phyloP scores from a whole-genome alignment of 1,284 basidiomycete genomes.

The Wolfiporia cocos region DNA sequence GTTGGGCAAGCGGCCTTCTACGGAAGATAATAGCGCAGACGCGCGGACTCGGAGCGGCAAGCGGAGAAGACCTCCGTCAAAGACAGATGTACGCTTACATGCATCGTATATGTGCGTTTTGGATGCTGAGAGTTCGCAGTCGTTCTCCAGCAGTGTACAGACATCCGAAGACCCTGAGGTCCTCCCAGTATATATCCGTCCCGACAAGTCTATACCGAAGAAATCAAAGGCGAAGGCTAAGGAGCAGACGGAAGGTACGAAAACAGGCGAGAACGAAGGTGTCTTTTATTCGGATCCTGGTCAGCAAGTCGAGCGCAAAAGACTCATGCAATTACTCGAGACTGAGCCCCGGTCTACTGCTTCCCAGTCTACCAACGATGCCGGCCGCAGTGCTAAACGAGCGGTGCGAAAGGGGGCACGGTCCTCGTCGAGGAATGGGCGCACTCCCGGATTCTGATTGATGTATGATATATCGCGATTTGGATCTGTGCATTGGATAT shows the following conservation, averaged over 20 bases:
- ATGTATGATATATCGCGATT: no score
- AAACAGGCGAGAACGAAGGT: constrained; percentile 35
- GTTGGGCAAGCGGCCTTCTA: constrained; percentile 53
- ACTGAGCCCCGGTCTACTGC: no score
- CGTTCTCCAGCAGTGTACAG: neutral
- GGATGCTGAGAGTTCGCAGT: neutral
- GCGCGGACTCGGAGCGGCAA: constrained; percentile 29
- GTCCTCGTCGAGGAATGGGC: no score
- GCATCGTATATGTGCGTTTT: neutral
- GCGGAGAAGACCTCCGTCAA: constrained; percentile 33
- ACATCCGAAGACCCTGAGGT: neutral
- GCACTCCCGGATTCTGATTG: no score
- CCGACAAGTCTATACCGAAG: neutral
- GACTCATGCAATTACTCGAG: constrained; percentile 38
- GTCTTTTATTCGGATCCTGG: constrained; percentile 66
- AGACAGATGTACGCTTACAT: constrained; percentile 34
- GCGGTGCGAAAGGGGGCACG: no score
- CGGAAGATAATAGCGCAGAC: constrained; percentile 27
- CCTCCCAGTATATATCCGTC: constrained; percentile 1
- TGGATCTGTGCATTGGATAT: no score
- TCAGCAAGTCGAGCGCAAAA: constrained; percentile 49
- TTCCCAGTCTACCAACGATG: no score
- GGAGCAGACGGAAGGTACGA: neutral
- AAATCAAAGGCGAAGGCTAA: neutral
- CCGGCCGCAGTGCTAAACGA: no score